Evolutionary conservation across 1,284 basidiomycete species (phyloP).

Genomic region (Puccinia sorghi): DNA sequence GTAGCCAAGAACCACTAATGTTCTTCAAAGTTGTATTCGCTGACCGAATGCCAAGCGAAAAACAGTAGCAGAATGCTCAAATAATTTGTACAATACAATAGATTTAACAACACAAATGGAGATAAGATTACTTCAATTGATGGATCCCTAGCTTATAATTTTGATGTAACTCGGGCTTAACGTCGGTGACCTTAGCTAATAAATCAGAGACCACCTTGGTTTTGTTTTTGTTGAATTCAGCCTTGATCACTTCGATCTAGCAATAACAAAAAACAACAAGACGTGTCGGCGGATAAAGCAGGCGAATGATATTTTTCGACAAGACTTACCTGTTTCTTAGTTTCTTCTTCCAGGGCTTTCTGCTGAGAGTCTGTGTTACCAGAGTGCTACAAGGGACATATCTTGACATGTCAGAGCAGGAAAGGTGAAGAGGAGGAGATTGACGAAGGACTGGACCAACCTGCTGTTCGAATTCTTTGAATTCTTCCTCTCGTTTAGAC

Average conservation of each 20-base stretch:
- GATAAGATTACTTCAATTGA: not conserved
- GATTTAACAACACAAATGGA: not conserved
- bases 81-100: conserved; percentile 20
- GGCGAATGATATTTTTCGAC: not conserved
- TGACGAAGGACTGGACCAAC: not conserved
- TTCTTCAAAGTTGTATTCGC: too few species aligned
- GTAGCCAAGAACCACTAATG: too few species aligned
- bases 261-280: not conserved
- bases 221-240: conserved; percentile 42
- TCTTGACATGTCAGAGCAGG: not conserved
- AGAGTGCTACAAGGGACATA: conserved; percentile 24
- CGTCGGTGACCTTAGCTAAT: conserved; percentile 39
- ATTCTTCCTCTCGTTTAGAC: conserved; percentile 45
- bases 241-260: conserved; percentile 40
- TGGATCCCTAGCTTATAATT: conserved; percentile 40
- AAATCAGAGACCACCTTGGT: conserved; percentile 27
- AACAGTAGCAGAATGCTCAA: not conserved
- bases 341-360: conserved; percentile 26
- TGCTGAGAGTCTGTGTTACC: conserved; percentile 42
- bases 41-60: not conserved
- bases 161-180: conserved; percentile 41
- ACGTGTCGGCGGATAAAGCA: not conserved
- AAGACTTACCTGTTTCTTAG: conserved; percentile 12
- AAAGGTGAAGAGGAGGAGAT: not conserved
- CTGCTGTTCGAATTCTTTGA: conserved; percentile 36